Conservation (phyloP, 345 rosid genomes). For the Pseudoturritis turrita region DNA sequence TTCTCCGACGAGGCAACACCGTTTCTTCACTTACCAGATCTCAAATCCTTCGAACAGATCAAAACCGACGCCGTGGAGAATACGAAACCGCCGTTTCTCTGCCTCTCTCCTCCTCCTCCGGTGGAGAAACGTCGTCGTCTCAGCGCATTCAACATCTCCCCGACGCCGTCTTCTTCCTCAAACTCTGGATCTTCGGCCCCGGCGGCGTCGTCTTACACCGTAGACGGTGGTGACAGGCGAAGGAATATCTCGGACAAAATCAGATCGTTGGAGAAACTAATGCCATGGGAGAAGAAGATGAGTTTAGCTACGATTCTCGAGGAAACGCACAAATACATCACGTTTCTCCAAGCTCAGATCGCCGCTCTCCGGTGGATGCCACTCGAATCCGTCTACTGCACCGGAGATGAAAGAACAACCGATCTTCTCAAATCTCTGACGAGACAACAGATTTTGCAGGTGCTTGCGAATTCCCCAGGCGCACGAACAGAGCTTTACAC, state of each 20-base stretch:
- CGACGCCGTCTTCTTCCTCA: not conserved
- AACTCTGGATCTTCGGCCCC: not conserved
- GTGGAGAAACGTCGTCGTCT: not conserved
- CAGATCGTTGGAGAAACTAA: conserved; percentile 48
- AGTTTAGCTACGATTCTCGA: conserved; percentile 43
- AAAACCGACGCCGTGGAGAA: not conserved
- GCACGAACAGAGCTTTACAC: conserved; percentile 43
- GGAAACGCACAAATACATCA: conserved; percentile 57
- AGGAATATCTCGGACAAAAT: conserved; percentile 43
- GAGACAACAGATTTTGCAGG: conserved; percentile 49
- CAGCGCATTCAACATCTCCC: not conserved
- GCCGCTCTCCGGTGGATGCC: conserved; percentile 50
- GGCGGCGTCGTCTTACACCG: not conserved
- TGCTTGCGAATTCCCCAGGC: conserved; percentile 40
- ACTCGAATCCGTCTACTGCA: conserved; percentile 11
- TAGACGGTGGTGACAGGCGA: conserved; percentile 1
- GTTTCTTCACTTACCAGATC: conserved; percentile 27
- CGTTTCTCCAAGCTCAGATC: conserved; percentile 55
- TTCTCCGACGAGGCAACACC: not conserved
- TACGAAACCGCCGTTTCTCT: not conserved
- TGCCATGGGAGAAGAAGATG: conserved; percentile 62
- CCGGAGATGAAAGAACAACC: not conserved
- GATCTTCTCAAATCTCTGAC: conserved; percentile 28
- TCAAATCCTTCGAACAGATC: conserved; percentile 10
- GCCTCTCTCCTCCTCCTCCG: not conserved